Conservation (phyloP, 805 yeast genomes). For the Teunomyces cretensis region DNA sequence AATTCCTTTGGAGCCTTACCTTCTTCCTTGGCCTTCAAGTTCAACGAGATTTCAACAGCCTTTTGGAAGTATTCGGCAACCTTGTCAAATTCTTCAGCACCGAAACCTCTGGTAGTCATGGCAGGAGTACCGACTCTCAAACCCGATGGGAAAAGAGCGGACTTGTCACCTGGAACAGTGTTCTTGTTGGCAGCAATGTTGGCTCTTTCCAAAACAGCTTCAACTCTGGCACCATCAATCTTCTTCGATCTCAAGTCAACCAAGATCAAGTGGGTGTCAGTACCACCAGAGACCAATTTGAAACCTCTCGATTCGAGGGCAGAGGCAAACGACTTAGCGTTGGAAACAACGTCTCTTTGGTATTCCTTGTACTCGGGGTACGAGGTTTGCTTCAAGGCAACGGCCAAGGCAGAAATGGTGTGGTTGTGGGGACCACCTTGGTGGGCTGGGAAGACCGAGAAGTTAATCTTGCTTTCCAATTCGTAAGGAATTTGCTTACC, state of each 20-base stretch:
- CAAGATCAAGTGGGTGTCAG: slow-evolving; percentile 95
- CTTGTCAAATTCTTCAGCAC: slow-evolving; percentile 78
- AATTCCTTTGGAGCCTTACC: slow-evolving; percentile 59
- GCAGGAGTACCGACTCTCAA: slow-evolving; percentile 98
- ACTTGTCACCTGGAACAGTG: slow-evolving; percentile 96
- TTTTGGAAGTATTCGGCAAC: slow-evolving; percentile 79
- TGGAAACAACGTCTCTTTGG: slow-evolving; percentile 83
- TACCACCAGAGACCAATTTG: slow-evolving; percentile 88
- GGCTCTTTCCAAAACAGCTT: slow-evolving; percentile 85
- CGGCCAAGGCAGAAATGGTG: slow-evolving; percentile 96
- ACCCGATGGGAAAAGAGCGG: slow-evolving; percentile 96
- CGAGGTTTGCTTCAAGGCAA: slow-evolving; percentile 92
- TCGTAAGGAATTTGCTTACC: slow-evolving; percentile 92
- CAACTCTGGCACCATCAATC: slow-evolving; percentile 17
- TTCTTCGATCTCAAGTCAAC: slow-evolving; percentile 65
- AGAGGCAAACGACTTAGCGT: slow-evolving; percentile 79
- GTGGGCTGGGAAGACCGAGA: slow-evolving; percentile 99
- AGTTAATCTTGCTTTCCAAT: slow-evolving; percentile 92
- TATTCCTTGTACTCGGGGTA: slow-evolving; percentile 88
- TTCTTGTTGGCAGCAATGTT: slow-evolving; percentile 97
- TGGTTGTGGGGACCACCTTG: slow-evolving; percentile 99
- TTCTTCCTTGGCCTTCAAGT: slow-evolving; percentile 56
- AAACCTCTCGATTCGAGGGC: slow-evolving; percentile 73
- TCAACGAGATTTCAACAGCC: slow-evolving; percentile 67
- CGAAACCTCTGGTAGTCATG: slow-evolving; percentile 96